Percentiles rank a stretch among this genome's conserved stretches.
Conservation (phyloP, 805 yeast genomes). For the Clavispora phyllophila region DNA sequence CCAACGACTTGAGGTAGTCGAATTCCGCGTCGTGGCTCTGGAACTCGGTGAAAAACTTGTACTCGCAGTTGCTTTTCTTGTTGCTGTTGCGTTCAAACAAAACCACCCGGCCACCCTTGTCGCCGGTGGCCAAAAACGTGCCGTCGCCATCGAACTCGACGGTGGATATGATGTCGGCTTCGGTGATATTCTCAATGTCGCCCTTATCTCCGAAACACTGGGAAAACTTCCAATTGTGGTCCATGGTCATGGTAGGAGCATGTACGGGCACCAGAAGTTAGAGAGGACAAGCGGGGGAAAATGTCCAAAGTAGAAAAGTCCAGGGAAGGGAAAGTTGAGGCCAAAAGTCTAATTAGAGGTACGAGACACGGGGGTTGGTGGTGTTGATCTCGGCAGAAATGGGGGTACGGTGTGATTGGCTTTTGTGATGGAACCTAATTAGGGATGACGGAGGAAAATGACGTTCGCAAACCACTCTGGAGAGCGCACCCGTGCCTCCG, state of each 20-base stretch:
- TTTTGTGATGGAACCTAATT: not conserved
- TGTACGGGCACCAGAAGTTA: not conserved
- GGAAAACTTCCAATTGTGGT: slow-evolving; percentile 72
- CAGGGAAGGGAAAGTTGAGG: not conserved
- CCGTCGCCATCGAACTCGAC: slow-evolving; percentile 96
- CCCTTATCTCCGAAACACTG: slow-evolving; percentile 99
- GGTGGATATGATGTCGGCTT: slow-evolving; percentile 94
- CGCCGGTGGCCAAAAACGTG: slow-evolving; percentile 95
- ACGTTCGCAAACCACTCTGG: slow-evolving; percentile 4
- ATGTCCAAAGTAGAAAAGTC: not conserved
- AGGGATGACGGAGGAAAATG: slow-evolving; percentile 11
- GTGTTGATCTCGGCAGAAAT: not conserved
- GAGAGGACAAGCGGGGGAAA: not conserved
- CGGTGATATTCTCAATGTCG: slow-evolving; percentile 90
- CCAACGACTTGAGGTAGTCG: slow-evolving; percentile 91
- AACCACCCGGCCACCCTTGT: slow-evolving; percentile 97
- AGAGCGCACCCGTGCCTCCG: slow-evolving; percentile 1
- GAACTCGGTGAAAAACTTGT: slow-evolving; percentile 92
- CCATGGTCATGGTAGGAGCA: slow-evolving; percentile 18
- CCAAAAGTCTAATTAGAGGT: not conserved
- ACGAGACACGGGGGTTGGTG: not conserved
- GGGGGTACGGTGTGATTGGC: not conserved
- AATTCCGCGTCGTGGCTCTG: slow-evolving; percentile 98
- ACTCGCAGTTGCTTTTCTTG: slow-evolving; percentile 70
- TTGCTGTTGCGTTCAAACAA: slow-evolving; percentile 82